A percentile compares a stretch with the other conserved stretches of the same genome.
These are phyloP conservation scores for Stenocarpella maydis DNA, from an alignment of 2,329 filamentous ascomycete species.

Conservation along the genomic window DNA sequence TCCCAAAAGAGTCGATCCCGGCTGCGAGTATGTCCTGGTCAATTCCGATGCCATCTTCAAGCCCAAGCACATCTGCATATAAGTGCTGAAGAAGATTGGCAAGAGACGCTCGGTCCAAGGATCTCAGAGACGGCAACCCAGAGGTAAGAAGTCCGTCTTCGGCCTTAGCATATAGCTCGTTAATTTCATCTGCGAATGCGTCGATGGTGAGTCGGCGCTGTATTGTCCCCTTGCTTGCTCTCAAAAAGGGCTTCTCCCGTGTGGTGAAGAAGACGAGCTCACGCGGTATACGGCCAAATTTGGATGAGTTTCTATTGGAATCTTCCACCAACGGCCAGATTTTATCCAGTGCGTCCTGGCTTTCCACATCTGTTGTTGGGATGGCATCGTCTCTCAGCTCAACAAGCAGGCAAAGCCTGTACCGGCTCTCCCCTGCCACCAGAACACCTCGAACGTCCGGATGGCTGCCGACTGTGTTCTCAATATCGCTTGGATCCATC, in stretches of 20 bases:
- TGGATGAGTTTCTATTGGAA: conserved; percentile 14
- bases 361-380: background rate
- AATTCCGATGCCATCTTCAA: background rate
- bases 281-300: conserved; percentile 21
- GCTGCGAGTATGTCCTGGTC: background rate
- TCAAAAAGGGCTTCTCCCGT: conserved; percentile 27
- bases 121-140: background rate
- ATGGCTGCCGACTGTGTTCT: conserved; percentile 33
- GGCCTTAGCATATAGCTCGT: conserved; percentile 22
- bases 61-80: background rate
- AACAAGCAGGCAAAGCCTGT: conserved; percentile 11
- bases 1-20: conserved; percentile 3
- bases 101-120: background rate
- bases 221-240: conserved; percentile 29
- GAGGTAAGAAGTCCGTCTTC: background rate
- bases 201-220: conserved; percentile 24
- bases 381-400: conserved; percentile 7
- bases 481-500: conserved; percentile 43
- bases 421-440: conserved; percentile 25
- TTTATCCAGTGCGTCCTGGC: background rate
- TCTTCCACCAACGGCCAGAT: conserved; percentile 25
- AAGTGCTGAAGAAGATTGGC: background rate
- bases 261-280: conserved; percentile 22
- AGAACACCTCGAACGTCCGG: conserved; percentile 12
- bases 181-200: conserved; percentile 19